phyloP scores from a whole-genome alignment of 345 rosid genomes.

The Stellera chamaejasme region DNA sequence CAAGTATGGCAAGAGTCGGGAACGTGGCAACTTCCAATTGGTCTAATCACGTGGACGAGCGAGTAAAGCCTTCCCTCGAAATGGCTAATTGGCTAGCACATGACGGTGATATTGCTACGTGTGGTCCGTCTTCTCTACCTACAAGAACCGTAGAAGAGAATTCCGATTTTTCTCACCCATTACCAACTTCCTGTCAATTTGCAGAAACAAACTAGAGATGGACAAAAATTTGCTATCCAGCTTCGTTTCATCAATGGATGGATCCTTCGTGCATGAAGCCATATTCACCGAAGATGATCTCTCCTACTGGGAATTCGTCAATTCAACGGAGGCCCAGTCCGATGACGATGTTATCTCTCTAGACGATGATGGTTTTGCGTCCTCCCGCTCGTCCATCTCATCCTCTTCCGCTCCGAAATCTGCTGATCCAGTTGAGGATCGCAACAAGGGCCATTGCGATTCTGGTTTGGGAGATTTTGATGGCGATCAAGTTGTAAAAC shows the following conservation, averaged over 20 bases:
- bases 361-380: conserved; percentile 6
- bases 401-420: conserved; percentile 1
- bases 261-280: conserved; percentile 5
- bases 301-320: conserved; percentile 34
- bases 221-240: neutral
- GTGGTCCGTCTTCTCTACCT: neutral
- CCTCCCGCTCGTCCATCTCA: conserved; percentile 16
- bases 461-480: neutral
- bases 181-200: neutral
- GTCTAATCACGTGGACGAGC: conserved; percentile 2
- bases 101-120: conserved; percentile 4
- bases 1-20: too few species aligned
- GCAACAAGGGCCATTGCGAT: neutral
- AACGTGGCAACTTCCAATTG: neutral
- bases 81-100: neutral
- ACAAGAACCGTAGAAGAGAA: neutral
- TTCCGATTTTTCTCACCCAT: too few species aligned
- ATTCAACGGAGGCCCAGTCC: conserved; percentile 22
- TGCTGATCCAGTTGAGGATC: neutral
- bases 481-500: neutral
- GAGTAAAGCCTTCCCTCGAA: too few species aligned
- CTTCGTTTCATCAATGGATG: conserved; percentile 2
- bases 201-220: neutral
- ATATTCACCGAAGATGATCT: conserved; percentile 13
- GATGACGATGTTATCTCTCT: conserved; percentile 13